Evolutionary conservation across 2,329 filamentous ascomycete genomes (phyloP).

Genomic region (Nigrospora sphaerica): DNA sequence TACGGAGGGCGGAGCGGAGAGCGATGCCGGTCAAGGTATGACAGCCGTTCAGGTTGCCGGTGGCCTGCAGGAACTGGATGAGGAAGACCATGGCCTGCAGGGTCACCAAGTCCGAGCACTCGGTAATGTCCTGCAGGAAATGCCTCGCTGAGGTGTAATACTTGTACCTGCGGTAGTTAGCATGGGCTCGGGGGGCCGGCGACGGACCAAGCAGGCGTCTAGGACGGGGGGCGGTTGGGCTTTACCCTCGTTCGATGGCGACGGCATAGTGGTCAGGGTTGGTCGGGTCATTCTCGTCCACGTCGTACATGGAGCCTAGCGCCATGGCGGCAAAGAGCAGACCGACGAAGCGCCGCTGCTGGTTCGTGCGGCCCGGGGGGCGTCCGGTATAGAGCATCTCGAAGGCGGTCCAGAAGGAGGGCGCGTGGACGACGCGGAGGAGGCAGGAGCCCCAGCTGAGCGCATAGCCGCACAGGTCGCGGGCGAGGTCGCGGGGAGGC

Average conservation of each 20-base stretch:
- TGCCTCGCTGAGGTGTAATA: constrained; percentile 61
- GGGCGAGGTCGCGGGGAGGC: constrained; percentile 1
- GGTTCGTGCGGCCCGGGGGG: constrained; percentile 52
- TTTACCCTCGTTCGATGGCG: constrained; percentile 50
- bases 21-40: constrained; percentile 73
- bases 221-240: neutral
- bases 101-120: constrained; percentile 63
- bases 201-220: neutral
- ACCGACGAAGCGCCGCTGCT: constrained; percentile 63
- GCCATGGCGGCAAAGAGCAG: constrained; percentile 65
- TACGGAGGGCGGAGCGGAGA: constrained; percentile 60
- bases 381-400: constrained; percentile 70
- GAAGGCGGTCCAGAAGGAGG: constrained; percentile 71
- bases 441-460: constrained; percentile 51
- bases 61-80: constrained; percentile 69
- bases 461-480: constrained; percentile 46
- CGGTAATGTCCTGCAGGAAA: constrained; percentile 53
- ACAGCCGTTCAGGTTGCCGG: constrained; percentile 66
- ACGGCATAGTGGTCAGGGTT: constrained; percentile 39
- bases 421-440: constrained; percentile 69
- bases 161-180: constrained; percentile 47
- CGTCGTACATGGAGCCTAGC: constrained; percentile 65
- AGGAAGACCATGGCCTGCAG: constrained; percentile 69
- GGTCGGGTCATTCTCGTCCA: constrained; percentile 46
- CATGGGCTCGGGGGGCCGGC: neutral